Evolutionary conservation across 306 rosid species (phyloP).

Genomic region (Cucurbita ficifolia): DNA sequence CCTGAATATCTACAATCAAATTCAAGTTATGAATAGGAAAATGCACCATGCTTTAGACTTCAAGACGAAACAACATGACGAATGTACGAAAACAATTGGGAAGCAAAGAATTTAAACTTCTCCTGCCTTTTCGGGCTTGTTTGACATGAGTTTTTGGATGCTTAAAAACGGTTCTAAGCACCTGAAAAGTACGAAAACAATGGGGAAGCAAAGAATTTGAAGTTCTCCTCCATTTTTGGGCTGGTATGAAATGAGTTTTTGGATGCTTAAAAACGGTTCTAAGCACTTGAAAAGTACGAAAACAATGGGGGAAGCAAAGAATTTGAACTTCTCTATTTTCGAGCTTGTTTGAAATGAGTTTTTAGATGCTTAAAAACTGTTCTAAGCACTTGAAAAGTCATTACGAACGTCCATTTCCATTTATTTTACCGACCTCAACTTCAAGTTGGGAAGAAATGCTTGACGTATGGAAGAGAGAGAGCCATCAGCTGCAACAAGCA

Average conservation of each 20-base stretch:
- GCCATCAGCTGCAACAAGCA: slow-evolving; percentile 86
- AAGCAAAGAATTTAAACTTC: not conserved
- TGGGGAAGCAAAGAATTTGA: not conserved
- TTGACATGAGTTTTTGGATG: too few species aligned
- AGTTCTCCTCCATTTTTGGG: not conserved
- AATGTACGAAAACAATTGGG: not conserved
- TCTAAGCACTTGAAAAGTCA: not conserved
- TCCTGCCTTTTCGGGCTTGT: not conserved
- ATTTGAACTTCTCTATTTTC: not conserved
- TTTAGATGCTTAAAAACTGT: too few species aligned
- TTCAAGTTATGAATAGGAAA: not conserved
- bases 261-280: too few species aligned
- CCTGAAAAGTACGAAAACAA: not conserved
- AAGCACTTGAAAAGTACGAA: not conserved
- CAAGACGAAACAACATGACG: not conserved
- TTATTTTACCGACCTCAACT: slow-evolving; percentile 34
- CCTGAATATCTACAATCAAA: slow-evolving; percentile 50
- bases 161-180: too few species aligned
- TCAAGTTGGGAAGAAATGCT: slow-evolving; percentile 39
- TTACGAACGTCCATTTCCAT: too few species aligned
- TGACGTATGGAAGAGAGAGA: slow-evolving; percentile 60
- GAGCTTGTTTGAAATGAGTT: not conserved
- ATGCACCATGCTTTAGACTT: not conserved
- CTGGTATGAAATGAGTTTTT: not conserved
- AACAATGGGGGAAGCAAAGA: not conserved